Conservation (phyloP, 768 basidiomycete species). For the Suillus ampliporus region DNA sequence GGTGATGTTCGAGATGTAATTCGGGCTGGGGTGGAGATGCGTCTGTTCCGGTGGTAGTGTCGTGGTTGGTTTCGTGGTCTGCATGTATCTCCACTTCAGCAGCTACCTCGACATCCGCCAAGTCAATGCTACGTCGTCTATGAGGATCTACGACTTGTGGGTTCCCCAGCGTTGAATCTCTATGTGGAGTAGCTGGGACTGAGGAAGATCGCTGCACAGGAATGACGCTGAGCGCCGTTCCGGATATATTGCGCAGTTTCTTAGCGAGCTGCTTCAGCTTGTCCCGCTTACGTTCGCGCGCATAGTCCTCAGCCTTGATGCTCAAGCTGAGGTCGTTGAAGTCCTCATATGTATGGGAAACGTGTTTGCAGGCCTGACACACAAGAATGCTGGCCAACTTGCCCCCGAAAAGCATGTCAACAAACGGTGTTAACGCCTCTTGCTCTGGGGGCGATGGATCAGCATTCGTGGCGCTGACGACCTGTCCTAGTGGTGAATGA, state of each 20-base stretch:
- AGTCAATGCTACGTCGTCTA: constrained; percentile 39
- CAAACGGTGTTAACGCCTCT: constrained; percentile 68
- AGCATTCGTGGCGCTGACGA: neutral
- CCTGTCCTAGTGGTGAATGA: constrained; percentile 7
- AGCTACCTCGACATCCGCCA: constrained; percentile 42
- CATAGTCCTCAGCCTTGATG: constrained; percentile 83
- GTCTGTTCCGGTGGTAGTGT: neutral
- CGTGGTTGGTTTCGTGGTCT: neutral
- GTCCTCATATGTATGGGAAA: constrained; percentile 91
- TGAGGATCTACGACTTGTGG: constrained; percentile 28
- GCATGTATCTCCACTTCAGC: neutral
- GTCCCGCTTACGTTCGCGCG: constrained; percentile 76
- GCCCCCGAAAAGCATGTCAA: constrained; percentile 92
- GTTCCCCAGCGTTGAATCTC: constrained; percentile 38
- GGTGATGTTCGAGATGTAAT: neutral
- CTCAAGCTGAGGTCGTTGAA: constrained; percentile 93
- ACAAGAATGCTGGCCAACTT: constrained; percentile 89
- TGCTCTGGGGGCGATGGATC: constrained; percentile 39
- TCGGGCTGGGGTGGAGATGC: constrained; percentile 40
- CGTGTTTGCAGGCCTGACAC: constrained; percentile 92
- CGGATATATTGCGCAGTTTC: constrained; percentile 53
- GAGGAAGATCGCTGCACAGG: constrained; percentile 60
- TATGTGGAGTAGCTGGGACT: constrained; percentile 53
- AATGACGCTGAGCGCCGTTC: constrained; percentile 28
- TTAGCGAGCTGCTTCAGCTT: constrained; percentile 76